Conservation (phyloP, 2,329 filamentous ascomycete species). For the Xylaria polymorpha region DNA sequence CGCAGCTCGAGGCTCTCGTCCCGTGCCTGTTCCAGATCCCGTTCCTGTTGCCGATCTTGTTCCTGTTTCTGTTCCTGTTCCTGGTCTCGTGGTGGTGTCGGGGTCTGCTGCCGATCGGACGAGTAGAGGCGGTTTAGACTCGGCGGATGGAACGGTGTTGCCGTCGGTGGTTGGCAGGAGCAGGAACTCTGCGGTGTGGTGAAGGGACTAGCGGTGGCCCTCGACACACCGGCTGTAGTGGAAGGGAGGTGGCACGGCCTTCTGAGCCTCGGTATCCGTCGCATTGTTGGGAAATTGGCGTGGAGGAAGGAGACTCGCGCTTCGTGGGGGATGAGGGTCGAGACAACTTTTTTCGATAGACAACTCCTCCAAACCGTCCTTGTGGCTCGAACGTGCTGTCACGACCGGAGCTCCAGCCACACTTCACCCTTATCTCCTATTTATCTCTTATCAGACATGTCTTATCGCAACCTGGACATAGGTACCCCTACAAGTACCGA, state of each 20-base stretch:
- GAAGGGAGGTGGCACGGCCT: constrained; percentile 42
- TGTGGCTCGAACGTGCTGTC: constrained; percentile 8
- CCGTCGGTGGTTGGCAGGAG: constrained; percentile 9
- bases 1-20: not conserved
- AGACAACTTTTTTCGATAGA: constrained; percentile 32
- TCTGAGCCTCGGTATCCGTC: constrained; percentile 48
- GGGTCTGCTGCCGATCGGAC: constrained; percentile 28
- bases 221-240: constrained; percentile 4
- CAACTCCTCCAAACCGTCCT: not conserved
- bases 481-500: no score
- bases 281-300: constrained; percentile 42
- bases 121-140: constrained; percentile 45
- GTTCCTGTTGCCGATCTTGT: not conserved
- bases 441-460: not conserved
- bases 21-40: not conserved
- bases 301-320: not conserved
- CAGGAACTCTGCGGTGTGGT: constrained; percentile 12
- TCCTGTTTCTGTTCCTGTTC: not conserved
- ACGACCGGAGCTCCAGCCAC: constrained; percentile 22
- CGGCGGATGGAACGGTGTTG: constrained; percentile 20
- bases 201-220: constrained; percentile 3
- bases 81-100: not conserved
- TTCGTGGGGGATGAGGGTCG: not conserved
- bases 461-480: not conserved
- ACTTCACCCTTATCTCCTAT: not conserved